Evolutionary conservation across 2,329 filamentous ascomycete genomes (phyloP).

Genomic region (Diaporthe caulivora): DNA sequence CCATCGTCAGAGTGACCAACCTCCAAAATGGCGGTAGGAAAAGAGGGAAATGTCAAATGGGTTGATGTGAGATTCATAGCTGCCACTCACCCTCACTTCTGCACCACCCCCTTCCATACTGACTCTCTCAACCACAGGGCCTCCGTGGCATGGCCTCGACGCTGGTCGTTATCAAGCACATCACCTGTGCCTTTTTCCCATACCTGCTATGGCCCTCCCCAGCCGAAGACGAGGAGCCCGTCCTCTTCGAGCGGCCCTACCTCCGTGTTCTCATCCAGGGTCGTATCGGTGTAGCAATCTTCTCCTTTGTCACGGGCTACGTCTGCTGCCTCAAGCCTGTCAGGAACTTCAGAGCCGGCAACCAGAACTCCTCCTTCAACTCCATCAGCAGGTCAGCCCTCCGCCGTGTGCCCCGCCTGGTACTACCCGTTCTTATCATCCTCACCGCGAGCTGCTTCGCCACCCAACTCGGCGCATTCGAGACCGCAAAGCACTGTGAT

Average conservation of each 20-base stretch:
- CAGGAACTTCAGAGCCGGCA: conserved; percentile 36
- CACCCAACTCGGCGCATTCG: conserved; percentile 38
- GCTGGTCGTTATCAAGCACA: conserved; percentile 40
- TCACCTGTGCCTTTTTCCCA: conserved; percentile 38
- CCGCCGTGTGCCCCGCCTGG: conserved; percentile 39
- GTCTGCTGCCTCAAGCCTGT: conserved; percentile 38
- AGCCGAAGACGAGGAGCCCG: conserved; percentile 30
- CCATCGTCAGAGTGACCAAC: not conserved
- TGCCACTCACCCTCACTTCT: not conserved
- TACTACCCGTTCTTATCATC: conserved; percentile 37
- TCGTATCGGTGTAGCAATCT: conserved; percentile 40
- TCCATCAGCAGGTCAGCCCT: conserved; percentile 39
- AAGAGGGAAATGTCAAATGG: conserved; percentile 41
- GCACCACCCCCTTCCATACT: conserved; percentile 62
- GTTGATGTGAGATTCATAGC: conserved; percentile 37
- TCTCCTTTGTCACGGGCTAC: conserved; percentile 40
- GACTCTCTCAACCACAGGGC: conserved; percentile 55
- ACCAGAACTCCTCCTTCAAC: conserved; percentile 39
- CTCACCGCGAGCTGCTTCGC: conserved; percentile 37
- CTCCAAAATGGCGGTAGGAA: conserved; percentile 43
- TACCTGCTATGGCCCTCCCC: conserved; percentile 39
- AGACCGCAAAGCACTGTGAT: conserved; percentile 36
- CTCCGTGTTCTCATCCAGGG: conserved; percentile 39
- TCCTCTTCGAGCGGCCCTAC: conserved; percentile 35
- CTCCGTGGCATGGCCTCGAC: conserved; percentile 40